A percentile compares a stretch with the other conserved stretches of the same genome.
These are phyloP conservation scores for Plasmodium relictum DNA, from an alignment of 169 alveolate species.

Conservation along the genomic window DNA sequence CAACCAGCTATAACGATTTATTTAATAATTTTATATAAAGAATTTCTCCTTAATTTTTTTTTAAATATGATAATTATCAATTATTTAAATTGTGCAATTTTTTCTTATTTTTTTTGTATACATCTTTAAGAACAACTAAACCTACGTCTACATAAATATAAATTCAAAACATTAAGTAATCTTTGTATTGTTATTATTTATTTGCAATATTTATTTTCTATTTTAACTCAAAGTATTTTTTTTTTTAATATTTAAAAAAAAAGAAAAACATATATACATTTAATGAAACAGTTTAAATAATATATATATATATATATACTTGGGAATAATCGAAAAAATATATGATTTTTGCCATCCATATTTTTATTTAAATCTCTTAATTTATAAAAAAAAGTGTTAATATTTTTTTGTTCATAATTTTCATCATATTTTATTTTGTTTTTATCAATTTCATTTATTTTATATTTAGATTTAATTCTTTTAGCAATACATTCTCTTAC, in stretches of 20 bases:
- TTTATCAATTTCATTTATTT: constrained; percentile 50
- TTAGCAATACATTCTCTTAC: constrained; percentile 73
- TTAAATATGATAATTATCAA: neutral
- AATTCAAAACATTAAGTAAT: neutral
- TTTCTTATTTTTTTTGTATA: constrained; percentile 11
- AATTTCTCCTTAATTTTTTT: constrained; percentile 15
- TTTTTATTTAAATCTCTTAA: constrained; percentile 36
- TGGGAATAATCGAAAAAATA: constrained; percentile 49
- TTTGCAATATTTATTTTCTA: neutral
- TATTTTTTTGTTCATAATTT: constrained; percentile 70
- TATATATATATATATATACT: constrained; percentile 24
- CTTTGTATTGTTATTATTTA: constrained; percentile 14
- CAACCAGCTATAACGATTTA: constrained; percentile 60
- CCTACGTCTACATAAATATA: constrained; percentile 41
- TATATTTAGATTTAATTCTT: constrained; percentile 46
- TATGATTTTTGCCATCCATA: constrained; percentile 25
- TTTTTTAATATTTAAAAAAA: neutral
- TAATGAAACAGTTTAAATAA: neutral
- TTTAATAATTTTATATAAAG: constrained; percentile 24
- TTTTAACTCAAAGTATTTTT: neutral
- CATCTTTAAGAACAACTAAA: constrained; percentile 38
- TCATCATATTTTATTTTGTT: constrained; percentile 40
- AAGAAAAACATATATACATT: neutral
- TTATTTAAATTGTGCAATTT: neutral
- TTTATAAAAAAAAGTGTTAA: constrained; percentile 65